Conservation (phyloP, 2,329 filamentous ascomycete species). For the Neurospora sp. region DNA sequence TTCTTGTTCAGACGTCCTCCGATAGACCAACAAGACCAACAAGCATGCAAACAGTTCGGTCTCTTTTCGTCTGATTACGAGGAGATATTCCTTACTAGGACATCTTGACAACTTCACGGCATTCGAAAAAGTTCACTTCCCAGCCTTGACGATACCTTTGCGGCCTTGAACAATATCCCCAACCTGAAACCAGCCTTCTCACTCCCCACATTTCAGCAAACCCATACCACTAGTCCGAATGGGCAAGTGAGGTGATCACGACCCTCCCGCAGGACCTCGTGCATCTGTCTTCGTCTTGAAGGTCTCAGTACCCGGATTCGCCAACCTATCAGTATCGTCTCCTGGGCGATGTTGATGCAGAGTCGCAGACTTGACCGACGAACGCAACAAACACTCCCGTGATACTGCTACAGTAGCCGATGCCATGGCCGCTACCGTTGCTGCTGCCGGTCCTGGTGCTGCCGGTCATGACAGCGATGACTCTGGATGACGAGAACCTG, state of each 20-base stretch:
- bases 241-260: background rate
- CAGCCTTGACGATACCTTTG: background rate
- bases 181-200: background rate
- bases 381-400: background rate
- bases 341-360: background rate
- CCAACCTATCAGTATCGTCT: background rate
- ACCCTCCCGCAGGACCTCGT: background rate
- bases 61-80: background rate
- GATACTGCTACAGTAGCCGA: background rate
- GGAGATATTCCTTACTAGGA: background rate
- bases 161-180: background rate
- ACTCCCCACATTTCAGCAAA: background rate
- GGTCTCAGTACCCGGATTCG: background rate
- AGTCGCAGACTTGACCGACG: background rate
- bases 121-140: background rate
- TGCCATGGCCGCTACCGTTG: background rate
- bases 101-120: background rate
- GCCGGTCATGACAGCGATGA: background rate
- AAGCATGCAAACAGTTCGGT: background rate
- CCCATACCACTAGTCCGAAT: background rate
- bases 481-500: conserved; percentile 5
- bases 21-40: background rate
- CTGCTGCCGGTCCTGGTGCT: background rate
- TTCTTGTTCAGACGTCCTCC: background rate
- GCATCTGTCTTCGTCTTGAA: background rate